Percentiles rank a stretch among this genome's conserved stretches.
Conservation (phyloP, 495 filamentous ascomycete species). For the Umbilicaria muhlenbergii region DNA sequence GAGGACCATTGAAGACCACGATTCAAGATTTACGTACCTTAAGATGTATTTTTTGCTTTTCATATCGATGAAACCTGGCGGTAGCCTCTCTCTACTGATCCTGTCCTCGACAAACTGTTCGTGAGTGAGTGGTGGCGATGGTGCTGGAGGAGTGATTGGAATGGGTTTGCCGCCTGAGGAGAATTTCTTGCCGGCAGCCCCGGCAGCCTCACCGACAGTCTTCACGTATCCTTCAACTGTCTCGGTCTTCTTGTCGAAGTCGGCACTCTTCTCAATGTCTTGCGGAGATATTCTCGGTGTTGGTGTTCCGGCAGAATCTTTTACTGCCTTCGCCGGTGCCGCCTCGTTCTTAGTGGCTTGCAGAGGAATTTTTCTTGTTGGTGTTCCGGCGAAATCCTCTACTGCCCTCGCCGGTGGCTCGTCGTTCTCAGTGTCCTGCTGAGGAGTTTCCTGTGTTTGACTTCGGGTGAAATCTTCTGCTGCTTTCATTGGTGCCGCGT, state of each 20-base stretch:
- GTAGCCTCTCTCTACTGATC: conserved; percentile 46
- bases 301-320: background rate
- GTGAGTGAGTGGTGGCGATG: conserved; percentile 21
- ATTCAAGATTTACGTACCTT: conserved; percentile 28
- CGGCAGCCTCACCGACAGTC: no score
- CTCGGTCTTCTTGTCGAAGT: background rate
- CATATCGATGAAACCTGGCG: conserved; percentile 49
- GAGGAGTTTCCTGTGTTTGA: background rate
- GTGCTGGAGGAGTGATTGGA: background rate
- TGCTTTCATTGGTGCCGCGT: background rate
- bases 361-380: background rate
- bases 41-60: conserved; percentile 54
- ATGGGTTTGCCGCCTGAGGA: no score
- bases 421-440: background rate
- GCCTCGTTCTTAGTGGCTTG: background rate
- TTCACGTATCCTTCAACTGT: no score
- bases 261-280: background rate
- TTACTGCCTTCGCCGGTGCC: background rate
- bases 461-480: background rate
- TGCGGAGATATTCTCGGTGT: background rate
- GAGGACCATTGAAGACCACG: background rate
- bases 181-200: no score
- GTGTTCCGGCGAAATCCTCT: background rate
- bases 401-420: background rate
- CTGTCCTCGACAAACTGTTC: conserved; percentile 44